A percentile compares a stretch with the other conserved stretches of the same genome.
Evolutionary conservation across 2,329 filamentous ascomycete genomes (phyloP).

Genomic region (Calonectria pauciramosa): DNA sequence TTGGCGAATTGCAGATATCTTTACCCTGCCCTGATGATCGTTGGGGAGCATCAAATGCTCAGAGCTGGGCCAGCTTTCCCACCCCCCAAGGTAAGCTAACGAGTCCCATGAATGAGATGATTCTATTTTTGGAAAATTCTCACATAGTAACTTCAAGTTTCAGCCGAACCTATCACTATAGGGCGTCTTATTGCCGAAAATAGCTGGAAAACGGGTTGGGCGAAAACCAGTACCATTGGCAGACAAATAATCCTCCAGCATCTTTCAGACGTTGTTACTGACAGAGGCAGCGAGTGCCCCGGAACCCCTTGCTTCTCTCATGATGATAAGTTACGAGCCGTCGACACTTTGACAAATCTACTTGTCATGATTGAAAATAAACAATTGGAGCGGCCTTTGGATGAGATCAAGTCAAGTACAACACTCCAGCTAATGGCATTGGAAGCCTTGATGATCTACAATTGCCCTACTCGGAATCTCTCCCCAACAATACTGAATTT

Average conservation of each 20-base stretch:
- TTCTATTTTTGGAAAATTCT: background rate
- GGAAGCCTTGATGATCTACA: conserved; percentile 19
- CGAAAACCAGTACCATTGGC: conserved; percentile 1
- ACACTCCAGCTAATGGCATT: conserved; percentile 27
- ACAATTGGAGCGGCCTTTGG: conserved; percentile 6
- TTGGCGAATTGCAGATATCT: conserved; percentile 1
- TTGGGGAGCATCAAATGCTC: conserved; percentile 5
- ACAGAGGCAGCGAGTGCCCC: background rate
- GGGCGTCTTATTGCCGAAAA: background rate
- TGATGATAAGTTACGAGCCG: conserved; percentile 2
- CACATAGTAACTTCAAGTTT: background rate
- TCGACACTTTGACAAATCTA: background rate
- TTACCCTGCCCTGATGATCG: background rate
- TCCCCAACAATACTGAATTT: conserved; percentile 15
- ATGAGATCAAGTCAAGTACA: conserved; percentile 24
- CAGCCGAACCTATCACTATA: background rate
- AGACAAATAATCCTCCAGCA: conserved; percentile 8
- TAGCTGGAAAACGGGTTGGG: background rate
- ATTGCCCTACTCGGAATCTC: conserved; percentile 9
- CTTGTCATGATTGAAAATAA: conserved; percentile 16
- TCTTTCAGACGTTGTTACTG: background rate
- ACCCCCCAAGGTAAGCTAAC: background rate
- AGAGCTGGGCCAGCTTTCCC: conserved; percentile 11
- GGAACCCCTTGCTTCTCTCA: conserved; percentile 8
- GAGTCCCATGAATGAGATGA: no score